These are phyloP conservation scores for Teratosphaeria destructans DNA, from an alignment of 2,329 filamentous ascomycete species.

Conservation along the genomic window DNA sequence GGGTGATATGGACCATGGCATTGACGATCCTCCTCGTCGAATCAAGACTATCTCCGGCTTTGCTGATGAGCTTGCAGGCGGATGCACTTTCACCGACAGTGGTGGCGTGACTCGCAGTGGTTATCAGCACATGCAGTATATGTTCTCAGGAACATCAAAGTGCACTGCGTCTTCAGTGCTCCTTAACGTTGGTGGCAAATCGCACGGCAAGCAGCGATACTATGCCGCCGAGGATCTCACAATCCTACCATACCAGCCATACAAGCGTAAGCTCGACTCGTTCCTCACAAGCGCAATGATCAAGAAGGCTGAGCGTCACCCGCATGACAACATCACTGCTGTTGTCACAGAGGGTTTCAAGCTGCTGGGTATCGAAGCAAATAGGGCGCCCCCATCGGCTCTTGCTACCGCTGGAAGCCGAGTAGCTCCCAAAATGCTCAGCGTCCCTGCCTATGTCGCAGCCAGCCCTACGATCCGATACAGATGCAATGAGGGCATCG, in stretches of 20 bases:
- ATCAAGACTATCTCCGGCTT: background rate
- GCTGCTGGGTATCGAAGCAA: background rate
- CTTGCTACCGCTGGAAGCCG: background rate
- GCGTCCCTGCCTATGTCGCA: background rate
- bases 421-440: background rate
- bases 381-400: background rate
- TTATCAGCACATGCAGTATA: background rate
- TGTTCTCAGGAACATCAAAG: background rate
- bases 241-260: background rate
- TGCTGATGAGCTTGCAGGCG: background rate
- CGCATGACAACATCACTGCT: background rate
- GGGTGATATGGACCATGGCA: background rate
- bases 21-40: background rate
- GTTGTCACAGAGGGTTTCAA: background rate
- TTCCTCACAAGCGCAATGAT: background rate
- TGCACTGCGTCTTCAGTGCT: background rate
- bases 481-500: no score
- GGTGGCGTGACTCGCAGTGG: background rate
- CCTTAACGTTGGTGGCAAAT: background rate
- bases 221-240: background rate
- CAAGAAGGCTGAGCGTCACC: background rate
- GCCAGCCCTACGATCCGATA: background rate
- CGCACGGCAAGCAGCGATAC: background rate
- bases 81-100: background rate
- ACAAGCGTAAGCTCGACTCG: background rate